Base-by-base conservation (phyloP, 306 rosid species). In the Trifolium dubium region DNA sequence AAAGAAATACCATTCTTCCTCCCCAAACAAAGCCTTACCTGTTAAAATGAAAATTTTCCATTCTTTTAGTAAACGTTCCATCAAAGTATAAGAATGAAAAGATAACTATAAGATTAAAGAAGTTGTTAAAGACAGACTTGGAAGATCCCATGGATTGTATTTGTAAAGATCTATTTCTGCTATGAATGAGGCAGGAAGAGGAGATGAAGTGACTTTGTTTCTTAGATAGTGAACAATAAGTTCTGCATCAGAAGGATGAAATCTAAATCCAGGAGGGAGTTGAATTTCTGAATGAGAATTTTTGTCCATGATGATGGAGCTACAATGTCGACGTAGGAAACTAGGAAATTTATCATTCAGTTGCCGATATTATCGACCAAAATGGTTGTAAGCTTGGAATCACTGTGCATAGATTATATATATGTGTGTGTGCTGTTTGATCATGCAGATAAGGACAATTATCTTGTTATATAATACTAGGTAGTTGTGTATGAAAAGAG, bases 261-360 rank as follows among this genome's bases (percentile, higher is more conserved):
- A 91, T 80, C 97, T 86, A 64, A 91, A 91, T 41, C 97, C 97
- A 19, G 97, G 90, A 18, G 94, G 97, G 62, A 91, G 92, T 37
- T 82, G 89, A 63, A 86, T 70, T 73, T 82, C 91, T 0, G 73
- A 10, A 56, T 71, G 81, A 69, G 67, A 77, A 61, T 71, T 77
- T 60, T 53, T 81, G 77, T 79, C 88, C 92, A 85, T 80, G 81
- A 74, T 40, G 64, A 51, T 37, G 62, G 46, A 35, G 70, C 6
- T 23, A 59, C 17, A 56, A 67, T 17, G 29, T 63, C 53, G 17
- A 49, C 71, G 85, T 80, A 81, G 86, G 79, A 86, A 83, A 72
- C 89, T 71, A 77, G 81, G 81, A 80, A 63, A 68, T 68, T 28
- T 55, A 63, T 59, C 32, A 56, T 56, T 31, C 71, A 68, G 28